phyloP scores from a whole-genome alignment of 768 basidiomycete genomes.

The Suillus placidus region DNA sequence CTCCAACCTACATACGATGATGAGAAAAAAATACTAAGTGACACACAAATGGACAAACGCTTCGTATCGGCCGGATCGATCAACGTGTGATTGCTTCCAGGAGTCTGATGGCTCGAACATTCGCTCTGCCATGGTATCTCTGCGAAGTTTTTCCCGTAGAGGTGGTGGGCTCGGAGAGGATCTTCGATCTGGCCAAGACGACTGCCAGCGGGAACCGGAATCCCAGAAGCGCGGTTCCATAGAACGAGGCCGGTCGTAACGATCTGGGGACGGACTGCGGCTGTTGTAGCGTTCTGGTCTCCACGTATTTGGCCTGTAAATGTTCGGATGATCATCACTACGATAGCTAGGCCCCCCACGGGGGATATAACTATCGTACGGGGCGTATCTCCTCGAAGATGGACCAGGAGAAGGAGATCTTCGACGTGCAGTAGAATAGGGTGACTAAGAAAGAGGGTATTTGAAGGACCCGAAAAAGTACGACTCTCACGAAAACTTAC shows the following conservation, averaged over 20 bases:
- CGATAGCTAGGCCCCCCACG: conserved; percentile 39
- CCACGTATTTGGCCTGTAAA: conserved; percentile 46
- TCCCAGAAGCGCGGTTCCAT: conserved; percentile 52
- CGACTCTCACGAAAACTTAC: conserved; percentile 26
- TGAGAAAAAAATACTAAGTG: conserved; percentile 26
- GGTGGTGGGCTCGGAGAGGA: conserved; percentile 41
- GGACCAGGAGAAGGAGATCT: conserved; percentile 54
- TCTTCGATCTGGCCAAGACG: conserved; percentile 45
- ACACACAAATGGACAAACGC: conserved; percentile 37
- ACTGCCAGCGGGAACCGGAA: conserved; percentile 45
- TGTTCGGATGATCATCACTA: conserved; percentile 42
- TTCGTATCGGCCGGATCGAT: conserved; percentile 45
- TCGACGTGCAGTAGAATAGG: conserved; percentile 38
- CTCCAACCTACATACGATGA: conserved; percentile 27
- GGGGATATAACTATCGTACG: conserved; percentile 58
- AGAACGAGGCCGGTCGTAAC: conserved; percentile 44
- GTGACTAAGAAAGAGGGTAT: conserved; percentile 20
- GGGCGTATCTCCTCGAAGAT: conserved; percentile 41
- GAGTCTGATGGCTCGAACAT: conserved; percentile 74
- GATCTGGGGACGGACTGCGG: conserved; percentile 57
- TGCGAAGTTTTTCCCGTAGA: conserved; percentile 34
- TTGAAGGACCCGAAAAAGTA: conserved; percentile 9
- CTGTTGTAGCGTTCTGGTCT: conserved; percentile 40
- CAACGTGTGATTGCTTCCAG: conserved; percentile 65
- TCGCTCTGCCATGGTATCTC: conserved; percentile 48